Conservation (phyloP, 805 yeast genomes). For the Saccharomycopsis javanensis region DNA sequence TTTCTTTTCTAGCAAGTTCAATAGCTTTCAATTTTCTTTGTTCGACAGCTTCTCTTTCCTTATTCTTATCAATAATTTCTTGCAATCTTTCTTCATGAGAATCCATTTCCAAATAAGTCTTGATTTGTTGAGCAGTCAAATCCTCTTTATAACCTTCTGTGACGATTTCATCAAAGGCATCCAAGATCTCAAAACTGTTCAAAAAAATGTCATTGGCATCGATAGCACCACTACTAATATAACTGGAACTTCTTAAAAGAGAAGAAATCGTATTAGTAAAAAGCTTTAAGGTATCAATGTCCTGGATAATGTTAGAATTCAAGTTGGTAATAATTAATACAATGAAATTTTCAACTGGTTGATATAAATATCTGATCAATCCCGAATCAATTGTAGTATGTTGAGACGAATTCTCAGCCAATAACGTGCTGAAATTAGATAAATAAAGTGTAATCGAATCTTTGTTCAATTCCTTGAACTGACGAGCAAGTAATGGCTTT, state of each 20-base stretch:
- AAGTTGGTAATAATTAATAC: constrained; percentile 85
- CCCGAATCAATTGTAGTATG: constrained; percentile 94
- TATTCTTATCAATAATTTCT: constrained; percentile 93
- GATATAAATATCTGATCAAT: constrained; percentile 85
- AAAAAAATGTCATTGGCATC: constrained; percentile 79
- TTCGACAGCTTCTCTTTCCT: constrained; percentile 93
- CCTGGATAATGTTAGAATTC: constrained; percentile 86
- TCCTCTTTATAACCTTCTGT: constrained; percentile 86
- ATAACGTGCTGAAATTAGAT: constrained; percentile 74
- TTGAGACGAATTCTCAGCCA: constrained; percentile 60
- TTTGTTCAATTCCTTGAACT: constrained; percentile 73
- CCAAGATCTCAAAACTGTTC: constrained; percentile 77
- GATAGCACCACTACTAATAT: constrained; percentile 27
- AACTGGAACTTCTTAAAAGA: constrained; percentile 37
- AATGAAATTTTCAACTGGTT: constrained; percentile 89
- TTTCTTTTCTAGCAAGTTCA: constrained; percentile 74
- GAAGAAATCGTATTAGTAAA: constrained; percentile 76
- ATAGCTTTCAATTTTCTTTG: constrained; percentile 94
- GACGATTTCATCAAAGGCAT: constrained; percentile 91
- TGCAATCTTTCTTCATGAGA: constrained; percentile 98
- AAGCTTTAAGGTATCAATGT: constrained; percentile 81
- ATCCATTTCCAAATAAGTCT: constrained; percentile 91
- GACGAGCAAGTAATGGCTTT: constrained; percentile 84
- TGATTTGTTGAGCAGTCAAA: constrained; percentile 69
- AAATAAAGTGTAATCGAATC: constrained; percentile 80